Evolutionary conservation across 2,329 filamentous ascomycete genomes (phyloP).

Genomic region (Xylariaceae sp.): DNA sequence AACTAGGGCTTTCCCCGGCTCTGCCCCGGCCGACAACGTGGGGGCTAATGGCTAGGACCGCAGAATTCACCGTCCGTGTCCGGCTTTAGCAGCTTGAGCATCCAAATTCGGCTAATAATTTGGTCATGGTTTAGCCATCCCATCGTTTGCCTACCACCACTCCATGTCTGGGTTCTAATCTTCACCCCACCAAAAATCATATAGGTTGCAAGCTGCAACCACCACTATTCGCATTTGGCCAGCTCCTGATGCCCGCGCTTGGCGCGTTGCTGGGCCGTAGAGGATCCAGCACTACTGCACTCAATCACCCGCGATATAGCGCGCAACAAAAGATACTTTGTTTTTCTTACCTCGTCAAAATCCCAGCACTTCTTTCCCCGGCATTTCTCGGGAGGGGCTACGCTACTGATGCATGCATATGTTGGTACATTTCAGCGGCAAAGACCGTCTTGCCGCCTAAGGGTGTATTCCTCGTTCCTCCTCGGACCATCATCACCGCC

Average conservation of each 20-base stretch:
- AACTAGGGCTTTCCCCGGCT: no score
- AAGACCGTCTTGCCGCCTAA: not conserved
- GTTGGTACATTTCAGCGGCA: conserved; percentile 14
- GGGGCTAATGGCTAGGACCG: no score
- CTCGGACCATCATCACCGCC: not conserved
- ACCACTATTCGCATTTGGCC: not conserved
- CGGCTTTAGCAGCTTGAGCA: no score
- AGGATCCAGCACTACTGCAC: conserved; percentile 2
- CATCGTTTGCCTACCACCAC: no score
- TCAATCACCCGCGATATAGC: not conserved
- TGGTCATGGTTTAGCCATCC: no score
- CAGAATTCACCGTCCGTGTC: no score
- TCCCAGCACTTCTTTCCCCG: conserved; percentile 14
- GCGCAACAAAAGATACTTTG: not conserved
- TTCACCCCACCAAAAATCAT: not conserved
- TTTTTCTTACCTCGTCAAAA: not conserved
- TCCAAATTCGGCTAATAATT: no score
- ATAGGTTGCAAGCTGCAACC: conserved; percentile 2
- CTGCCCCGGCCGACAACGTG: no score
- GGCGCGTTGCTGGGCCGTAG: conserved; percentile 16
- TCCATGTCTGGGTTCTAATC: no score
- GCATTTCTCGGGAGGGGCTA: conserved; percentile 30
- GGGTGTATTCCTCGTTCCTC: not conserved
- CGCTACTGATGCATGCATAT: conserved; percentile 24
- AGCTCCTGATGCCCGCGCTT: conserved; percentile 19